Base-by-base conservation (phyloP, 2,329 filamentous ascomycete species). In the Hymenoscyphus infarciens region DNA sequence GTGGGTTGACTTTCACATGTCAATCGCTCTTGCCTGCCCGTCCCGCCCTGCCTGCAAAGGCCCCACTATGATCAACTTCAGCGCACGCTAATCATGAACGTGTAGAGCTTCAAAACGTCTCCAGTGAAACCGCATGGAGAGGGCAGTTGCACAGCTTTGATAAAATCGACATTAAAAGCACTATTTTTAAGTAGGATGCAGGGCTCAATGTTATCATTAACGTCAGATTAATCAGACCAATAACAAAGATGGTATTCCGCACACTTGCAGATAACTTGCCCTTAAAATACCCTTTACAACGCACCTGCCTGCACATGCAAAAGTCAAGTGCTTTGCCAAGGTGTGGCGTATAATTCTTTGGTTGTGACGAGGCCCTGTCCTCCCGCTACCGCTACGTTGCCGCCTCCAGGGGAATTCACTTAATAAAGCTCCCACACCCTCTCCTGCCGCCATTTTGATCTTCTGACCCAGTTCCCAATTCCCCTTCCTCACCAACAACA, bases 351-450 rank as follows among this genome's bases (percentile, higher is more conserved):
- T 5, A 22, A 5, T 52, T 22, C 19, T 52, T 52, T 52, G 45
- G 45, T 13, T 52, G 45, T 52, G 45, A 52, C 45, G 45, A 52
- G 4, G n/a, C 45, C 45, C 13, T 7, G 45, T 52, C 45, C 19
- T 19, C 45, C 45, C 45, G 19, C 45, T 52, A n/a, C n/a, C n/a
- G 39, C 39, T 45, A n/a, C 19, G 19, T 19, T 22, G 45, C 45
- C 11, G 45, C 16, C 35, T 38, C 35, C 19, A 25, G 19, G 19
- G 45, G 4, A 52, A 52, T 60, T 60, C 58, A 33, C 58, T 60
- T 54, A 54, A 60, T 58, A 60, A 60, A 52, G 45, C 42, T 53
- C n/a, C 58, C 57, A 25, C 22, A 27, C 22, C 57, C 39, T 38
- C 29, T 33, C 31, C 29, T 22, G 35, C 58, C 29, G 29, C 42